Evolutionary conservation across 2,329 filamentous ascomycete genomes (phyloP), one percentile per base, ranked within the genome.

Genomic region (Periconia macrospinosa): DNA sequence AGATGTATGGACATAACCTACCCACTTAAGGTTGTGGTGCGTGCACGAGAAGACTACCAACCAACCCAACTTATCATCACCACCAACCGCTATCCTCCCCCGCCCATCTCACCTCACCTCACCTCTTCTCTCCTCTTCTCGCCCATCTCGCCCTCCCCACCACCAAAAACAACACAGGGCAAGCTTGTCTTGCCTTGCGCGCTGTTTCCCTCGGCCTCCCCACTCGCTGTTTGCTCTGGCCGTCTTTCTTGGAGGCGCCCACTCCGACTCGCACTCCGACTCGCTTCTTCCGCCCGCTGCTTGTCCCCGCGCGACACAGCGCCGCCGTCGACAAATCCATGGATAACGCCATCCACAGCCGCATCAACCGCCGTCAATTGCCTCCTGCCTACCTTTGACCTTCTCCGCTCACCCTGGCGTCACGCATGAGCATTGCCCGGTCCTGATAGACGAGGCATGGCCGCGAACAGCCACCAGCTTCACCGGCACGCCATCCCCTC

Each of bases 321-420:
- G 43, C 57, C 56, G 59, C 62, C 65, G 62, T 71, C 76, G 75
- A 83, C 84, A 45, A 45, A 45, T 45, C 82, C 82, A 83, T 85
- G 82, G 82, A 83, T 82, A 74, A 77, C 77, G 76, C 73, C 76
- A 75, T 76, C 72, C 71, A 74, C 70, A 68, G 70, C 72, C 71
- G 74, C 70, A 68, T 70, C 74, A 72, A 70, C 71, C 72, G 74
- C 75, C 67, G 62, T 62, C 68, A 74, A 71, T 74, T 78, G 69
- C 75, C 76, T 68, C 76, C 78, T 76, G 78, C 78, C 76, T 77
- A 78, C 72, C 82, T 83, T 75, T 86, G 83, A 84, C 81, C 77
- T 77, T 27, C 73, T 72, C 76, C 72, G 75, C 75, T 73, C 77
- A 79, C 79, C 78, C 78, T 79, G 77, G 78, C 76, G 76, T 78